Evolutionary conservation across 805 yeast genomes (phyloP).

Genomic region (Clavispora carvajalis): DNA sequence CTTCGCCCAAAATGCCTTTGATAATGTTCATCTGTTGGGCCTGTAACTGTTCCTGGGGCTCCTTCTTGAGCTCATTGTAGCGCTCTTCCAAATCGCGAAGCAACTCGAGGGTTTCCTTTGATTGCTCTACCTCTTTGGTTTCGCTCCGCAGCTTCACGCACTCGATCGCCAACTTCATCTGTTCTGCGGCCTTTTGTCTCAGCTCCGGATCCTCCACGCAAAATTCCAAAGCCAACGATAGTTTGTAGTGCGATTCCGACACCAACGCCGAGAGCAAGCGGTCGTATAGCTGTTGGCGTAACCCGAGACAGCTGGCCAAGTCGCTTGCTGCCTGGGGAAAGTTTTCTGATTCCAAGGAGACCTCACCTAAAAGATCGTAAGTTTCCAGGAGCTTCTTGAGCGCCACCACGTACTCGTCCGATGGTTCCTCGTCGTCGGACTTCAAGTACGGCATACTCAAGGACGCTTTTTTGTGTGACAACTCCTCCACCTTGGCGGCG

Average conservation of each 20-base stretch:
- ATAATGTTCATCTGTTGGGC: slow-evolving; percentile 49
- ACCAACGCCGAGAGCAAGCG: slow-evolving; percentile 50
- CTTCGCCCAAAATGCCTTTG: slow-evolving; percentile 53
- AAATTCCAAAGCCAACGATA: slow-evolving; percentile 75
- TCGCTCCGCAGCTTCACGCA: slow-evolving; percentile 36
- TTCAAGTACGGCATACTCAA: slow-evolving; percentile 24
- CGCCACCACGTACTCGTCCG: slow-evolving; percentile 29
- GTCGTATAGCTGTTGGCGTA: slow-evolving; percentile 47
- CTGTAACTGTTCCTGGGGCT: slow-evolving; percentile 44
- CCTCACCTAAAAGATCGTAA: slow-evolving; percentile 80
- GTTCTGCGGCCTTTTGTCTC: slow-evolving; percentile 47
- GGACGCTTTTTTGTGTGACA: slow-evolving; percentile 3
- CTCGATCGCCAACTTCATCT: slow-evolving; percentile 48
- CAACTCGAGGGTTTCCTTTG: slow-evolving; percentile 43
- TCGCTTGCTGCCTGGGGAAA: slow-evolving; percentile 74
- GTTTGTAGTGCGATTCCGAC: slow-evolving; percentile 76
- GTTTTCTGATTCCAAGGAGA: slow-evolving; percentile 84
- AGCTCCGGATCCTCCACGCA: slow-evolving; percentile 46
- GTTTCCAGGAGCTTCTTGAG: slow-evolving; percentile 62
- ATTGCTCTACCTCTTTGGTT: slow-evolving; percentile 36
- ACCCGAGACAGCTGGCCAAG: slow-evolving; percentile 50
- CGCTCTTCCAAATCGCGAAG: slow-evolving; percentile 54
- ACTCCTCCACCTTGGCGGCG: slow-evolving; percentile 37
- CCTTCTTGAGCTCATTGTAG: slow-evolving; percentile 48
- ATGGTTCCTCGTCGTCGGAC: slow-evolving; percentile 25